These are phyloP conservation scores for Anthoceros angustus DNA, from an alignment of 225 moss, liverwort and hornwort genomes.

Conservation along the genomic window DNA sequence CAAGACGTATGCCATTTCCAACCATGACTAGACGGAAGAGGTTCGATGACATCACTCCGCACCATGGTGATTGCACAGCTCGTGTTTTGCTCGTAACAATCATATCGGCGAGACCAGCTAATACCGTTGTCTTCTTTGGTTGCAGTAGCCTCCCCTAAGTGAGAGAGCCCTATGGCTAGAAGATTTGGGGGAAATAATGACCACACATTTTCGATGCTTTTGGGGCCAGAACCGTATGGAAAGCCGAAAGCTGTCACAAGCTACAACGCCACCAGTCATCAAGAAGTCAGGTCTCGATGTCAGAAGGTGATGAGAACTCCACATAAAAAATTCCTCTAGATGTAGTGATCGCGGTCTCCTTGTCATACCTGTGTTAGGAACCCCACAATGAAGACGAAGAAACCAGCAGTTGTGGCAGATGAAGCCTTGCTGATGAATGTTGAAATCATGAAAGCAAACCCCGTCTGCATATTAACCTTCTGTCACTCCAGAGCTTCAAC, in stretches of 20 bases:
- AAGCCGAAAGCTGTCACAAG: conserved; percentile 79
- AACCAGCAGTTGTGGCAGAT: conserved; percentile 85
- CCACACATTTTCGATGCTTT: conserved; percentile 38
- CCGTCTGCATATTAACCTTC: conserved; percentile 41
- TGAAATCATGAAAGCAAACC: conserved; percentile 80
- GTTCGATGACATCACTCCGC: neutral
- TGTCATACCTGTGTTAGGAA: conserved; percentile 63
- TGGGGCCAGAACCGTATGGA: conserved; percentile 45
- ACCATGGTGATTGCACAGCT: conserved; percentile 82
- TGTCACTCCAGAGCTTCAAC: neutral
- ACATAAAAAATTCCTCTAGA: neutral
- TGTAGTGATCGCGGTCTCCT: neutral
- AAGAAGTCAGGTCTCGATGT: neutral
- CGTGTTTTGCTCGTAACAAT: conserved; percentile 45
- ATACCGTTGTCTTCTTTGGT: conserved; percentile 78
- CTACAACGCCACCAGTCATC: conserved; percentile 18
- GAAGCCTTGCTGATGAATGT: conserved; percentile 68
- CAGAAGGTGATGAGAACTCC: neutral
- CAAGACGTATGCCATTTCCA: conserved; percentile 7
- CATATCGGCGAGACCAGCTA: conserved; percentile 39
- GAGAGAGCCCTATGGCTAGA: conserved; percentile 42
- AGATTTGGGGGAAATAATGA: conserved; percentile 89
- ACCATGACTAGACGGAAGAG: neutral
- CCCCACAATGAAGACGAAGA: conserved; percentile 85
- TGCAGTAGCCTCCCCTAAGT: conserved; percentile 69